A percentile compares a stretch with the other conserved stretches of the same genome.
phyloP scores from a whole-genome alignment of 2,329 filamentous ascomycete species.

The Sclerotinia subarctica region DNA sequence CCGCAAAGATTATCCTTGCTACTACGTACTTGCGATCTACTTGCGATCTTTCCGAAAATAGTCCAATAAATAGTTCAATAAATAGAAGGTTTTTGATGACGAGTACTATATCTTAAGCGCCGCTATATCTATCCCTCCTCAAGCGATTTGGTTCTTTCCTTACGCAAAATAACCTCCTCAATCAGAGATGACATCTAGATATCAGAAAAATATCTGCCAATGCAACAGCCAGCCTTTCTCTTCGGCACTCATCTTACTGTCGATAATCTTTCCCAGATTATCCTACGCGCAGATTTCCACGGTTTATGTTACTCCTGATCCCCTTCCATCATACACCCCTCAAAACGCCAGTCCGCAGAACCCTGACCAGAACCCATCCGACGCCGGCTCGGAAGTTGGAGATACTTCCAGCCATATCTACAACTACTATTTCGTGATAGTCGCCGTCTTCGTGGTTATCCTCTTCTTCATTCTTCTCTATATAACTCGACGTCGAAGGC shows the following conservation, averaged over 20 bases:
- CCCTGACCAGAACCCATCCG: constrained; percentile 3
- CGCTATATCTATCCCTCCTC: neutral
- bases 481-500: constrained; percentile 41
- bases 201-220: constrained; percentile 21
- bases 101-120: neutral
- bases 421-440: constrained; percentile 52
- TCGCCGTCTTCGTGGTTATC: constrained; percentile 46
- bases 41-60: neutral
- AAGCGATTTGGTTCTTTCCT: neutral
- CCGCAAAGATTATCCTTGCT: neutral
- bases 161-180: neutral
- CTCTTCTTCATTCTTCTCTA: constrained; percentile 45
- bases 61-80: constrained; percentile 5
- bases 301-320: constrained; percentile 21
- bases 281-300: constrained; percentile 31
- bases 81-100: constrained; percentile 9
- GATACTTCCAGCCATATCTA: constrained; percentile 47
- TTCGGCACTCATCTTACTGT: constrained; percentile 30
- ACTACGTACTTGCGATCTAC: neutral
- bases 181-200: constrained; percentile 7
- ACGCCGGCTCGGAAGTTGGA: neutral
- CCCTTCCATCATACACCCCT: constrained; percentile 17
- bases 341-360: constrained; percentile 10
- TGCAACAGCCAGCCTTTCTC: constrained; percentile 25
- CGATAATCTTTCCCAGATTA: constrained; percentile 28